A percentile compares a stretch with the other conserved stretches of the same genome.
Conservation (phyloP, 106 monocot species). For the Dioscorea zingiberensis region DNA sequence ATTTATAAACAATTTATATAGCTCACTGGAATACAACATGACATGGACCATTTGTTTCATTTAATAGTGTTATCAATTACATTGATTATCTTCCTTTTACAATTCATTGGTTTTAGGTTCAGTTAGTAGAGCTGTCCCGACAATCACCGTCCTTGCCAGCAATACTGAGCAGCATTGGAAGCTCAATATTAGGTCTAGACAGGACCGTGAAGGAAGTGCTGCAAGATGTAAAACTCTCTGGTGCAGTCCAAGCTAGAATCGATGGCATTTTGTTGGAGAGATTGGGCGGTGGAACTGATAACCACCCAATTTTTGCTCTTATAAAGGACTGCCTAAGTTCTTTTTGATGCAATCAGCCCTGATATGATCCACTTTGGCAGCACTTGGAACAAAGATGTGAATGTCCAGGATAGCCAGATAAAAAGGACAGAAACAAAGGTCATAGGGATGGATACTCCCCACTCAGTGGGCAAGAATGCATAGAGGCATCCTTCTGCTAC, state of each 20-base stretch:
- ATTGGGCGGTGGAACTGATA: constrained; percentile 18
- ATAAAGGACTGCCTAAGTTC: constrained; percentile 52
- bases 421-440: too few relatives aligned
- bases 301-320: constrained; percentile 35
- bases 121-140: constrained; percentile 60
- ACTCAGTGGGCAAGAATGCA: too few relatives aligned
- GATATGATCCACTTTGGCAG: too few relatives aligned
- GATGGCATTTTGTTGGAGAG: constrained; percentile 73
- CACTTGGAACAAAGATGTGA: too few relatives aligned
- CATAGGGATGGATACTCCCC: too few relatives aligned
- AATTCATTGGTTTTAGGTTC: constrained; percentile 35
- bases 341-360: constrained; percentile 14
- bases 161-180: constrained; percentile 36
- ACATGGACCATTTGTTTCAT: neutral
- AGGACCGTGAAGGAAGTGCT: constrained; percentile 46
- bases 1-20: neutral
- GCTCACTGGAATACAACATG: neutral
- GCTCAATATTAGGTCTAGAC: constrained; percentile 53
- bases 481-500: too few relatives aligned
- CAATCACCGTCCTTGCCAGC: constrained; percentile 48
- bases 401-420: too few relatives aligned
- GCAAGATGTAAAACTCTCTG: constrained; percentile 30
- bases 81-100: neutral
- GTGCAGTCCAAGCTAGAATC: constrained; percentile 74
- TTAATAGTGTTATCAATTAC: neutral